Base-by-base conservation (phyloP, 345 rosid genomes). In the Microcos paniculata region DNA sequence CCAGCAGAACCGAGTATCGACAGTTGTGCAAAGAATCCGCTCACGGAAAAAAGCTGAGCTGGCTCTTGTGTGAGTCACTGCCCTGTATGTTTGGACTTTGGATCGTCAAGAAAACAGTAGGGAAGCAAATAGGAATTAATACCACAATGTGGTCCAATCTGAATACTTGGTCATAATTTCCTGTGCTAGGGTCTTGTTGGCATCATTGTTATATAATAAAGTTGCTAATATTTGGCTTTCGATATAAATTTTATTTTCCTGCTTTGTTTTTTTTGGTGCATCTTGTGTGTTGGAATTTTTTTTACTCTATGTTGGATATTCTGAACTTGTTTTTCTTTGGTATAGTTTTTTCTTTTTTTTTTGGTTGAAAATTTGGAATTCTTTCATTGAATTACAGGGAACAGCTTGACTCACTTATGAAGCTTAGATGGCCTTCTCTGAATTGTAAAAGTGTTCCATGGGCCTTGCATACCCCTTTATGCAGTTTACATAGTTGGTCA, bases 331-430 rank as follows among this genome's bases (percentile, higher is more conserved):
- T 79, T 77, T 52, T 80, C 77, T 46, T 77, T 62, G 70, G 62
- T 53, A 61, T 48, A 77, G 76, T 81, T 31, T 35, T 35, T 35
- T 35, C 40, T 35, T 35, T 7, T 65, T 48, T 69, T 57, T 65
- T 63, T 64, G 74, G 78, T 83, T 80, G 85, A 82, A 84, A 82
- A 77, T 74, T 76, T 75, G 88, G 83, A 75, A 70, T 81, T 82
- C 45, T 87, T 91, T 83, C 68, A 72, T 82, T 91, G 91, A 83
- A 80, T 85, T 88, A 83, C 96, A 93, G 99, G 96, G 94, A 93
- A 78, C 99, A 91, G 90, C 92, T 93, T 79, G 92, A 88, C 81
- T 84, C 90, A 77, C 97, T 92, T 79, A 73, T 49, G 84, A 88
- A 90, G 92, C 92, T 85, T 70, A 86, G 89, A 73, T 88, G 96